Base-by-base conservation (phyloP, 371 early-diverging fungal genomes). In the Quaeritorhiza haematococci region DNA sequence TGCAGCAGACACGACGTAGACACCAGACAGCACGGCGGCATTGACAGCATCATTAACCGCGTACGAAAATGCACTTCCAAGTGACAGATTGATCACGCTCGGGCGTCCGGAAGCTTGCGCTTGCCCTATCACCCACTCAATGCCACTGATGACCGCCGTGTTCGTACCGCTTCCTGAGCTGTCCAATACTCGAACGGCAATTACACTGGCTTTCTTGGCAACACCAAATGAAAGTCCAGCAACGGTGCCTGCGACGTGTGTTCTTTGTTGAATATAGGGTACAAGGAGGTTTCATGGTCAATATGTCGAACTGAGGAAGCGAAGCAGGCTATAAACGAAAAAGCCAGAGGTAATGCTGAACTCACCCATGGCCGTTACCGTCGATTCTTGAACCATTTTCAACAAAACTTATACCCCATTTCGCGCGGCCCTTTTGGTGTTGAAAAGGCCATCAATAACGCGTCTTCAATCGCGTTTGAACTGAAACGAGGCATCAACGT, bases 111-210 rank as follows among this genome's bases (percentile, higher is more conserved):
- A 6, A 3, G 21, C 17, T 13, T 24, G 10, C n/a, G 56, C 63
- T 19, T 43, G 8, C 17, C 23, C 33, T 5, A 47, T 30, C 23
- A 56, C 60, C 42, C 51, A 64, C 30, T 68, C 55, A 21, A 68
- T 42, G 17, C 58, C 68, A 17, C 34, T 41, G n/a, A 68, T 49
- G 33, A 68, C 65, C 27, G 49, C 62, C 6, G 55, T 49, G n/a
- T 23, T 13, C 6, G 45, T 26, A 21, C 72, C 72, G 21, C 59
- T 49, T 10, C 72, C 72, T 43, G 62, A 49, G 29, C 66, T 55
- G 47, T 75, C 57, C 27, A 94, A 71, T 7, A 92, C 91, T 70
- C 90, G 88, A 43, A 92, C 90, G 50, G 86, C 87, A n/a, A 89
- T 72, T n/a, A 92, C 43, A 3, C 66, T 80, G 42, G 83, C 85